These are phyloP conservation scores for Narthecium ossifragum DNA, from an alignment of 106 monocot genomes.

Conservation along the genomic window DNA sequence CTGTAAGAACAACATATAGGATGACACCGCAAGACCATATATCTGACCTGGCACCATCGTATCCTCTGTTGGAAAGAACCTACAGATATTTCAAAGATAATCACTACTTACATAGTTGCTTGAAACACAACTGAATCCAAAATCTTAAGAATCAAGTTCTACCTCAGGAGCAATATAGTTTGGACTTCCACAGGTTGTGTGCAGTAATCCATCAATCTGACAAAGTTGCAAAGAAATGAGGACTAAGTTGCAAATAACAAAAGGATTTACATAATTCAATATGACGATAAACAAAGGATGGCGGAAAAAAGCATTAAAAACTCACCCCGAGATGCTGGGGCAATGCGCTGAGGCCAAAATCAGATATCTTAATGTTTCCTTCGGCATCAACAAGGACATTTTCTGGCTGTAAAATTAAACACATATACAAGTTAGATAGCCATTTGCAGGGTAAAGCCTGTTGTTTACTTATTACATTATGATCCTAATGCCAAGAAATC, in stretches of 20 bases:
- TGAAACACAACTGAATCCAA: too few species aligned
- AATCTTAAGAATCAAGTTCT: conserved; percentile 5
- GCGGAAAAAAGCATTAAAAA: neutral
- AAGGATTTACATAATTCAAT: neutral
- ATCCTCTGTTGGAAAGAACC: conserved; percentile 86
- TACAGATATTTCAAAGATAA: conserved; percentile 16
- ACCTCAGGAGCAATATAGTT: conserved; percentile 93
- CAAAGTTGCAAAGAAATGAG: neutral
- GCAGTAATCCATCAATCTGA: conserved; percentile 87
- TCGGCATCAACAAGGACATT: conserved; percentile 77
- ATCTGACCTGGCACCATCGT: conserved; percentile 86
- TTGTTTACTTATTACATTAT: too few species aligned
- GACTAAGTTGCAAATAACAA: neutral
- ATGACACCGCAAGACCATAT: conserved; percentile 98
- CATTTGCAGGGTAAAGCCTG: too few species aligned
- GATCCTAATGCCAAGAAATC: too few species aligned
- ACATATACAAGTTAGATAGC: too few species aligned
- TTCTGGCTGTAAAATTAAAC: conserved; percentile 54
- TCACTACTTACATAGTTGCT: too few species aligned
- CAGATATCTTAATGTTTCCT: conserved; percentile 86
- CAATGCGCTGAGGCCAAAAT: conserved; percentile 91
- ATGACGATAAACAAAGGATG: neutral
- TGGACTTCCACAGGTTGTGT: conserved; percentile 97
- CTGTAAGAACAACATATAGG: conserved; percentile 75
- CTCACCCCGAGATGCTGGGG: conserved; percentile 61